Evolutionary conservation across 441 rosid species (phyloP).

Genomic region (Populus hybrid): DNA sequence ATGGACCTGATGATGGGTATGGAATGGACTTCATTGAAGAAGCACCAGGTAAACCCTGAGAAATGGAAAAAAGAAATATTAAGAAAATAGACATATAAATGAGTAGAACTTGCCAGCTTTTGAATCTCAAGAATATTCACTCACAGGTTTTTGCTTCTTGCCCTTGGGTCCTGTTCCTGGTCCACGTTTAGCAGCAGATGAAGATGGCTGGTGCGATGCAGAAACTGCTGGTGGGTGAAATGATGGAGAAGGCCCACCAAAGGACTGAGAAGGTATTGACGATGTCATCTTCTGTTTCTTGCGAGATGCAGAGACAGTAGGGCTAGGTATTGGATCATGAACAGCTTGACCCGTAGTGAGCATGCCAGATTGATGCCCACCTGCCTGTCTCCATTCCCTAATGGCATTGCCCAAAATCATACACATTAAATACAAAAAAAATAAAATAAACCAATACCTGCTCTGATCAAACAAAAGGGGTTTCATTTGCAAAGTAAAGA

Average conservation of each 20-base stretch:
- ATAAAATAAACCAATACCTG: neutral
- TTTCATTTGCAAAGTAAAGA: conserved; percentile 5
- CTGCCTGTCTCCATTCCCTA: conserved; percentile 89
- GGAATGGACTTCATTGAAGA: conserved; percentile 48
- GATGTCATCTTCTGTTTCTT: conserved; percentile 80
- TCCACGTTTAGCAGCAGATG: conserved; percentile 70
- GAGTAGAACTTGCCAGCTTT: neutral
- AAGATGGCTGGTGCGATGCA: conserved; percentile 78
- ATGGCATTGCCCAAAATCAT: conserved; percentile 19
- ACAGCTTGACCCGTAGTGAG: conserved; percentile 58
- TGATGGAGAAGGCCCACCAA: conserved; percentile 67
- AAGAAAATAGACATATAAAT: neutral
- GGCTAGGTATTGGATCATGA: conserved; percentile 79
- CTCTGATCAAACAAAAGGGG: conserved; percentile 5
- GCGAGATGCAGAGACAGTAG: conserved; percentile 84
- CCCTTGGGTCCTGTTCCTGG: conserved; percentile 68
- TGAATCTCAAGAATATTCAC: conserved; percentile 24
- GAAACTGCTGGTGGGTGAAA: conserved; percentile 59
- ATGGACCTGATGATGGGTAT: conserved; percentile 50
- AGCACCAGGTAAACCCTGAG: conserved; percentile 28
- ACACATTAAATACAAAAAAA: conserved; percentile 3
- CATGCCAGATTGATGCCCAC: conserved; percentile 71
- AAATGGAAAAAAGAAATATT: conserved; percentile 2
- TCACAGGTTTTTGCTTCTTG: conserved; percentile 91
- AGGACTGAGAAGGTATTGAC: conserved; percentile 73